phyloP scores from a whole-genome alignment of 106 monocot genomes.

The Acorus gramineus region DNA sequence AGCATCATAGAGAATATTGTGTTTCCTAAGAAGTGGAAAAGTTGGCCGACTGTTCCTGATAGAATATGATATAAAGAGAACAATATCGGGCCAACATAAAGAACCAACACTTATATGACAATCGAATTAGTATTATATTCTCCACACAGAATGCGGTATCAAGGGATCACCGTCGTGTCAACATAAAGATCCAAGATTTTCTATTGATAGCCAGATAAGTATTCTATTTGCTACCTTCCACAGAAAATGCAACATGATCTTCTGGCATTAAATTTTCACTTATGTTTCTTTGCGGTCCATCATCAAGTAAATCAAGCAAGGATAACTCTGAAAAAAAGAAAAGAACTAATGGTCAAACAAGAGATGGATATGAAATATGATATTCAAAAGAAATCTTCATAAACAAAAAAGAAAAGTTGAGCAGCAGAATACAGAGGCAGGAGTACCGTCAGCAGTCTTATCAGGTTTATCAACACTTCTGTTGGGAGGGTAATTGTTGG shows the following conservation, averaged over 20 bases:
- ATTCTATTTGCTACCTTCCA: conserved; percentile 33
- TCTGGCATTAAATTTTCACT: conserved; percentile 33
- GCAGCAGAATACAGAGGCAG: too few species aligned
- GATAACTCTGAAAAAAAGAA: conserved; percentile 37
- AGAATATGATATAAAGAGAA: too few species aligned
- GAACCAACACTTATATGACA: too few species aligned
- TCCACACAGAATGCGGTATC: too few species aligned
- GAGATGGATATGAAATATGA: not conserved
- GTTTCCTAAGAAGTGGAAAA: too few species aligned
- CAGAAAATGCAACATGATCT: conserved; percentile 74
- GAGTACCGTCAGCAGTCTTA: too few species aligned
- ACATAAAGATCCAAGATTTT: too few species aligned
- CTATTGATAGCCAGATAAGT: not conserved
- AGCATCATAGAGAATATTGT: too few species aligned
- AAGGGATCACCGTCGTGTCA: too few species aligned
- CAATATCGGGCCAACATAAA: too few species aligned
- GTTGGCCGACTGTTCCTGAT: too few species aligned
- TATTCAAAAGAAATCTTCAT: not conserved
- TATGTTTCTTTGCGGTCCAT: conserved; percentile 16
- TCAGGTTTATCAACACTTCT: conserved; percentile 1
- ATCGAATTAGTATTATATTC: too few species aligned
- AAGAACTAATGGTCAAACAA: not conserved
- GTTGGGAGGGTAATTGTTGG: not conserved
- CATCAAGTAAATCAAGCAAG: conserved; percentile 68
- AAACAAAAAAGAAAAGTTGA: not conserved